Base-by-base conservation (phyloP, 2,329 filamentous ascomycete genomes). In the Blastomyces percursus region DNA sequence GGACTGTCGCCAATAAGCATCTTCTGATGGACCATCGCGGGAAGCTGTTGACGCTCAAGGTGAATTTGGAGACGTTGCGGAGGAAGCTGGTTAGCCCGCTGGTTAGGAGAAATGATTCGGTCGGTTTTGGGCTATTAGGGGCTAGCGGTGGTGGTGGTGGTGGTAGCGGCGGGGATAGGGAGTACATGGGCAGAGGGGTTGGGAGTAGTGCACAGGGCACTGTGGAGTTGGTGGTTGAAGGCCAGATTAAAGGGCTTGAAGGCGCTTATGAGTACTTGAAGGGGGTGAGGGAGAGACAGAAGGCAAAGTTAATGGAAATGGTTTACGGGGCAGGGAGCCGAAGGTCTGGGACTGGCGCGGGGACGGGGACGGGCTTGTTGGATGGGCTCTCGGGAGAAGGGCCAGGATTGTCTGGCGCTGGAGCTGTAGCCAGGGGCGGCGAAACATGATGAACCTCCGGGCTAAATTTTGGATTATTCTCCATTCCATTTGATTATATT, bases 1-100 rank as follows among this genome's bases (percentile, higher is more conserved):
- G 88, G 69, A 96, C 92, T 1, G 86, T 96, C 30, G 84, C 85
- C 65, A 96, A 96, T 78, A 96, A 96, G 76, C 85, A 86, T 66
- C 82, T 95, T 44, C 82, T 97, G 9, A 85, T 94, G 66, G 88
- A 91, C 69, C 92, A 96, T 75, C 94, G 95, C 69, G 86, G 88
- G 64, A 88, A 89, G 65, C 83, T 97, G 48, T 81, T 94, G 61
- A 88, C 88, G 2, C 82, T 97, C 50, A 94, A 96, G 73, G 87
- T 90, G 12, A 93, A 90, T 68, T 83, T 97, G 19, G 92, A 96
- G 77, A 87, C 82, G n/a, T 79, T 96, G 56, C 81, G 93, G 44
- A 82, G 88, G 66, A 94, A 92, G 73, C 81, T 96, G 21, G 89
- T 96, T 50, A 90, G 86, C 61, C 93, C 93, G 19, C 81, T 96